Evolutionary conservation across 139 green algal species (phyloP), one percentile per base, ranked within the genome.

Genomic region (Monoraphidium neglectum): DNA sequence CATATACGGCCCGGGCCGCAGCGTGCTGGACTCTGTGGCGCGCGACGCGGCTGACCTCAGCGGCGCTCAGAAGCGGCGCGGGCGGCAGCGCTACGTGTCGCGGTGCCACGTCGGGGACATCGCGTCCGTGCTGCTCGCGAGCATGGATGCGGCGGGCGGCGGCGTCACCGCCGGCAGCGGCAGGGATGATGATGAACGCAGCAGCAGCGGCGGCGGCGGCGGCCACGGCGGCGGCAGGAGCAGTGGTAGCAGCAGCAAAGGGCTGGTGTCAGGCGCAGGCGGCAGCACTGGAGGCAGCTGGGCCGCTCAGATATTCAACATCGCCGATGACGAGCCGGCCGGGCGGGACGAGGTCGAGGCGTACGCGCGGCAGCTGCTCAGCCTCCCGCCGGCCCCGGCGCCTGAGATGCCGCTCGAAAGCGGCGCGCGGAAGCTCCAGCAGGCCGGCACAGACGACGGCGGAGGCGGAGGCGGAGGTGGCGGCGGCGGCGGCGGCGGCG

Each of bases 31-130:
- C 32, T 59, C 81, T 0, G 69, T 77, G n/a, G 70, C 60, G 60
- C 6, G 23, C 60, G 30, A n/a, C 72, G 57, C 32, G 28, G 56
- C 71, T 5, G 38, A 43, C 26, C 36, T 32, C 15, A 59, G 49
- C 23, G 38, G 67, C 15, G 79, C 46, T 57, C 79, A 92, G 74
- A 24, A 60, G 36, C 72, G 83, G 2, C 76, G 91, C 15, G 63
- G 64, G 51, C 32, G 21, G 33, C 84, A 89, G 80, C 79, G 65
- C 47, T 94, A 77, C 78, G 94, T 84, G 21, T 72, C 84, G 0
- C 77, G 91, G 23, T 93, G 85, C 76, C 91, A 96, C 70, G 87
- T 97, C 63, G 53, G 66, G 35, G 91, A 96, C 74, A 94, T 96
- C 54, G 43, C 43, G 43, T 8, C 43, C 43, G 12, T 12, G 43